Conservation (phyloP, 768 basidiomycete species). For the Gymnopilus junonius region DNA sequence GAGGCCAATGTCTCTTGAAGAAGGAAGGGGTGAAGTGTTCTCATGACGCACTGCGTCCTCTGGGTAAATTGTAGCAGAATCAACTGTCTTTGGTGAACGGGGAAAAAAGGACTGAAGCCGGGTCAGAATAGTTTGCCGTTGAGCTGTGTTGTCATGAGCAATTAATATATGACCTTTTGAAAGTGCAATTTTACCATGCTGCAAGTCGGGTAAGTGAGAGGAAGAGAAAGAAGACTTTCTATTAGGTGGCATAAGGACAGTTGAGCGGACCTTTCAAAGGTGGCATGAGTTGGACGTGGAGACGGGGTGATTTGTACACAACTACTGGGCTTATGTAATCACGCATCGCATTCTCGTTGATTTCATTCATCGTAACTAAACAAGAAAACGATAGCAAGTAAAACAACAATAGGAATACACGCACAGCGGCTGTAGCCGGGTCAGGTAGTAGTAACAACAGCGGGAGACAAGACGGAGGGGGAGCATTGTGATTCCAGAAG, state of each 20-base stretch:
- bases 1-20: conserved; percentile 27
- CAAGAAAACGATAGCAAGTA: conserved; percentile 59
- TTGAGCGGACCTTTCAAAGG: neutral
- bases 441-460: conserved; percentile 36
- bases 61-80: neutral
- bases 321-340: neutral
- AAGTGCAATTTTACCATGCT: conserved; percentile 5
- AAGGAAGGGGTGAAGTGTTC: neutral
- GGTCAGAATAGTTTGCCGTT: conserved; percentile 45
- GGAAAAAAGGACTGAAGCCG: conserved; percentile 60
- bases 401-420: conserved; percentile 54
- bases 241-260: neutral
- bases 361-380: conserved; percentile 14
- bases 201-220: conserved; percentile 1
- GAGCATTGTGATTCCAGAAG: conserved; percentile 21
- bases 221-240: neutral
- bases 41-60: neutral
- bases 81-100: conserved; percentile 9
- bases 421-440: conserved; percentile 28
- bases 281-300: conserved; percentile 29
- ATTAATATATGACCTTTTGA: neutral
- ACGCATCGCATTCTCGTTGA: neutral
- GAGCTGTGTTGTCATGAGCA: conserved; percentile 21
- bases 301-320: neutral
- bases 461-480: conserved; percentile 28